phyloP scores from a whole-genome alignment of 805 yeast species.

The Torulaspora microellipsoides region DNA sequence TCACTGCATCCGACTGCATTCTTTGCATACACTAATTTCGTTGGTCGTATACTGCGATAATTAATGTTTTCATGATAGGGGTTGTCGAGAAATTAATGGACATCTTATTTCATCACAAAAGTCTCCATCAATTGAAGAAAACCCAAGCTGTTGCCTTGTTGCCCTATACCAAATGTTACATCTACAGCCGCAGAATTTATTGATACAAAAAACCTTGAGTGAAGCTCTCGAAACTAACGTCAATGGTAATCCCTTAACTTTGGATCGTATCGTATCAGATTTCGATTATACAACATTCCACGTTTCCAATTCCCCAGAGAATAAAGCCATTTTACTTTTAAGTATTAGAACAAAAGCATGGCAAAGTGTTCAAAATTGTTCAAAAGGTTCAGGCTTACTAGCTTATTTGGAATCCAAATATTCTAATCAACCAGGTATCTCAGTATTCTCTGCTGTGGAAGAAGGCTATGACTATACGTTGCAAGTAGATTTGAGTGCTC shows the following conservation, averaged over 20 bases:
- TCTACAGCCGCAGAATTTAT: conserved; percentile 75
- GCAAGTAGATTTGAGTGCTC: conserved; percentile 57
- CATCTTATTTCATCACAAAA: too few relatives aligned
- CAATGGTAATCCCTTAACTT: conserved; percentile 32
- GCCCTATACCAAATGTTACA: conserved; percentile 56
- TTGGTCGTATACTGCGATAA: too few relatives aligned
- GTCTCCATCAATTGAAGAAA: too few relatives aligned
- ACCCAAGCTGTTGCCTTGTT: too few relatives aligned
- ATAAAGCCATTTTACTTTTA: conserved; percentile 42
- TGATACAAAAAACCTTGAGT: conserved; percentile 73
- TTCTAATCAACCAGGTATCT: conserved; percentile 20
- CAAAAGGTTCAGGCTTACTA: conserved; percentile 15
- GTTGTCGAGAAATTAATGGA: too few relatives aligned
- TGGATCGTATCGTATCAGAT: conserved; percentile 88
- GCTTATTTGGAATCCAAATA: conserved; percentile 24
- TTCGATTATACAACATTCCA: conserved; percentile 95
- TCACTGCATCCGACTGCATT: too few relatives aligned
- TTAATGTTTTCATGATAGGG: too few relatives aligned
- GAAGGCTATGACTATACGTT: conserved; percentile 79
- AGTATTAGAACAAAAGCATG: conserved; percentile 34
- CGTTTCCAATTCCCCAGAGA: conserved; percentile 67
- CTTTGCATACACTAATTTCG: too few relatives aligned
- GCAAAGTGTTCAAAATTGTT: conserved; percentile 24
- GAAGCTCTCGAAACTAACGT: conserved; percentile 42
- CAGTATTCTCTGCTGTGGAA: conserved; percentile 40